Conservation (phyloP, 768 basidiomycete genomes). For the Macrolepiota albuminosa region DNA sequence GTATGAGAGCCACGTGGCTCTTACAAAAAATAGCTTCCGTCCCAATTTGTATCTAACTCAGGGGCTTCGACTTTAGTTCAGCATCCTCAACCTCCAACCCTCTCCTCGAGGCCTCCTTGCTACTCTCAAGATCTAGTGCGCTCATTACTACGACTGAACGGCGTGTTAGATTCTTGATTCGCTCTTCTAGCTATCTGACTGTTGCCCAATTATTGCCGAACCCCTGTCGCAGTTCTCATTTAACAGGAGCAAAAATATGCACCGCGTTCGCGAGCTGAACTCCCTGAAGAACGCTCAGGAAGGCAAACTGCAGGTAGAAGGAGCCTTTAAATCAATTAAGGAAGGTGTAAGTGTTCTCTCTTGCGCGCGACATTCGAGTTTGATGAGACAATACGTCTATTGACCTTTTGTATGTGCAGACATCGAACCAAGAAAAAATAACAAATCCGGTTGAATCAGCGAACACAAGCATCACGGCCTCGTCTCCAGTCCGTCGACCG, state of each 20-base stretch:
- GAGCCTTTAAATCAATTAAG: neutral
- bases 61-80: conserved; percentile 18
- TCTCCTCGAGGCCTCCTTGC: conserved; percentile 2
- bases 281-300: conserved; percentile 14
- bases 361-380: neutral
- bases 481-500: conserved; percentile 20
- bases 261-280: conserved; percentile 19
- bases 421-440: neutral
- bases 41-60: conserved; percentile 16
- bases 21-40: conserved; percentile 24
- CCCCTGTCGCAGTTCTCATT: conserved; percentile 17
- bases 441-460: neutral
- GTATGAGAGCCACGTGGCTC: conserved; percentile 16
- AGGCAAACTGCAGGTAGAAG: conserved; percentile 5
- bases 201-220: neutral
- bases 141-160: neutral
- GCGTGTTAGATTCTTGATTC: neutral
- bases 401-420: neutral
- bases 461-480: neutral
- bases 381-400: neutral
- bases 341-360: conserved; percentile 7
- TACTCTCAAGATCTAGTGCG: neutral
- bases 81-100: conserved; percentile 12
- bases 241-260: conserved; percentile 11
- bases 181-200: neutral